Conservation (phyloP, 2,329 filamentous ascomycete species). For the Lachnellula hyalina region DNA sequence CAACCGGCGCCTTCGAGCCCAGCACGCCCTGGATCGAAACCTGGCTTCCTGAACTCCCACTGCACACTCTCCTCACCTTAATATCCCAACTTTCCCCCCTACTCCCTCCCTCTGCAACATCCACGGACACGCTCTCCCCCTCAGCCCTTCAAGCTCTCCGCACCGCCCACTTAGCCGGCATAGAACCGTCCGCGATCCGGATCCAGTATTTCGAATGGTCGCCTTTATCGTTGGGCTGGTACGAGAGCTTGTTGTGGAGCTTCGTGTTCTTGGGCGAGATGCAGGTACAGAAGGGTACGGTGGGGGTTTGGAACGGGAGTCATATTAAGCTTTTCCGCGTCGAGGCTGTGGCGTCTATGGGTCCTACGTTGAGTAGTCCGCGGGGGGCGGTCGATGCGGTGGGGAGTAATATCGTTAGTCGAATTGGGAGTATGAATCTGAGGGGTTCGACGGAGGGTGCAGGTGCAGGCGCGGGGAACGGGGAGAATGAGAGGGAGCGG, state of each 20-base stretch:
- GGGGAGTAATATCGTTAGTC: conserved; percentile 79
- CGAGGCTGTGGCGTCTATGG: conserved; percentile 73
- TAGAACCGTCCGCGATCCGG: conserved; percentile 69
- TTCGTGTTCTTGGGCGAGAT: conserved; percentile 90
- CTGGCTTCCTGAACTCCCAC: conserved; percentile 86
- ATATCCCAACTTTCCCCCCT: conserved; percentile 61
- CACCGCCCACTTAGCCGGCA: conserved; percentile 58
- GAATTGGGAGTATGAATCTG: conserved; percentile 67
- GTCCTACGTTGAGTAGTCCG: conserved; percentile 77
- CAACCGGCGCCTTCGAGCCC: conserved; percentile 65
- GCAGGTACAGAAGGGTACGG: conserved; percentile 77
- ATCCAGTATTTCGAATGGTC: conserved; percentile 96
- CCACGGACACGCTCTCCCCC: conserved; percentile 38
- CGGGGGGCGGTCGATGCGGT: conserved; percentile 90
- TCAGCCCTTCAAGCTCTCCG: conserved; percentile 51
- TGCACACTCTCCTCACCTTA: conserved; percentile 78
- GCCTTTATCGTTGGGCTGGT: conserved; percentile 85
- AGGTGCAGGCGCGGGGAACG: conserved; percentile 12
- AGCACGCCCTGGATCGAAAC: conserved; percentile 83
- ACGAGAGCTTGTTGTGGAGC: conserved; percentile 89
- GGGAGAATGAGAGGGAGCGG: conserved; percentile 2
- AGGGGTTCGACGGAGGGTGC: conserved; percentile 21
- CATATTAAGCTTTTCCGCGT: conserved; percentile 83
- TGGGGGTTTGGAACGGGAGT: conserved; percentile 92
- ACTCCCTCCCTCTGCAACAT: conserved; percentile 45